Base-by-base conservation (phyloP, 73 alveolate species). In the Tetrahymena borealis region DNA sequence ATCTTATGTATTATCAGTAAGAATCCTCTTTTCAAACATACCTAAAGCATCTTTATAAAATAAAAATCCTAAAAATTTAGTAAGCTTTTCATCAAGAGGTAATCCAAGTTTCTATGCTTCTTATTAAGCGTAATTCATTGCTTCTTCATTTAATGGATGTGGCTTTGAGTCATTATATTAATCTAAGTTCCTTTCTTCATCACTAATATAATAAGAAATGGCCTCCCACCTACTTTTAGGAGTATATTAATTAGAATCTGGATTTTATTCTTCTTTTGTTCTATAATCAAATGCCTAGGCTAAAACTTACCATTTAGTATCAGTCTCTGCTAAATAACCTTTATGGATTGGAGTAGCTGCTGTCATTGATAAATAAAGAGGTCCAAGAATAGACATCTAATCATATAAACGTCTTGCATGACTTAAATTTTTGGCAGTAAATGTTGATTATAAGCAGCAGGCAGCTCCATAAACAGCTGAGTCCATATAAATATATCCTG, bases 221-320 rank as follows among this genome's bases (percentile, higher is more conserved):
- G 98, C 91, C 13, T 97, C 78, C 96, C 98, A 98, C 91, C 99
- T 94, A 18, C 99, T 95, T 94, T 97, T 97, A 35, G 97, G 98
- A 33, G 97, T 95, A 93, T 93, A 95, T 42, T 96, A 94, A 6
- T 91, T 94, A 60, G 93, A 20, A 35, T 91, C 40, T 20, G 97
- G 94, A 91, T 97, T 95, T 94, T 97, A 94, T 94, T 98, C 99
- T 35, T 95, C 98, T 38, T 94, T 98, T 20, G 96, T 97, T 95
- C 99, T 95, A 94, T 98, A 97, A 95, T 98, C 99, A 39, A 97
- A 99, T 18, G 98, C 78, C 94, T 96, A 94, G 11, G 95, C 93
- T 39, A 98, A 96, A 39, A 97, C 96, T 42, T 95, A 94, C 99
- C 99, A 98, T 93, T 99, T 94, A 90, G 97, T 93, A 91, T 98